Evolutionary conservation across 2,329 filamentous ascomycete genomes (phyloP).

Genomic region (Trichophyton equinum): DNA sequence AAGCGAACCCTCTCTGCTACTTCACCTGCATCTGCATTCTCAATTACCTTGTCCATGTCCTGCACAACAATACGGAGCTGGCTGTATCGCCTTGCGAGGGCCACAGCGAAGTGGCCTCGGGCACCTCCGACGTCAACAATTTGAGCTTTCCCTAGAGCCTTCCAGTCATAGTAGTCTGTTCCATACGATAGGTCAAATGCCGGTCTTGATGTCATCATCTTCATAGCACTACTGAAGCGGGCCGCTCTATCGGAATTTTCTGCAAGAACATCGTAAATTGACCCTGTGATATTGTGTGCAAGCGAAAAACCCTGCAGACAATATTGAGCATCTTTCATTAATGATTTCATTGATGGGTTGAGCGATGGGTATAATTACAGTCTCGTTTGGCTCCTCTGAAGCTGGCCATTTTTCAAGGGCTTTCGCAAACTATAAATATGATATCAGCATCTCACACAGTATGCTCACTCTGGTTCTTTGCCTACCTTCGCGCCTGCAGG

Average conservation of each 20-base stretch:
- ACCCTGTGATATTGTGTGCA: constrained; percentile 6
- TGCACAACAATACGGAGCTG: not conserved
- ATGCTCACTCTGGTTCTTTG: not conserved
- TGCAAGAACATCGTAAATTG: constrained; percentile 10
- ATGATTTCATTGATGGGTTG: not conserved
- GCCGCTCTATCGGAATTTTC: constrained; percentile 8
- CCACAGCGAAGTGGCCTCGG: not conserved
- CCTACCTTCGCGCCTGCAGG: constrained; percentile 7
- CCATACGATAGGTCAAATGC: not conserved
- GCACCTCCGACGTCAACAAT: constrained; percentile 15
- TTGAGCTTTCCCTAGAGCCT: constrained; percentile 7
- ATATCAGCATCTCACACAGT: constrained; percentile 1
- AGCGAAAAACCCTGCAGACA: constrained; percentile 16
- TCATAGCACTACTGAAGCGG: constrained; percentile 5
- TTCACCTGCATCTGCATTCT: constrained; percentile 8
- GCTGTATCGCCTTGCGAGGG: not conserved
- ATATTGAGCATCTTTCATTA: constrained; percentile 19
- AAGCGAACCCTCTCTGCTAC: constrained; percentile 21
- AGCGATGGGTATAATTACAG: not conserved
- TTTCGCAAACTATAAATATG: constrained; percentile 14
- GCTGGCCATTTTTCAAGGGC: not conserved
- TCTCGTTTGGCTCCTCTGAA: not conserved
- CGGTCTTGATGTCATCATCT: not conserved
- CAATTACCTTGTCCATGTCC: not conserved
- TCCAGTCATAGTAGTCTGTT: constrained; percentile 10